phyloP scores from a whole-genome alignment of 2,329 filamentous ascomycete species.

The Chaetomiaceae sp. region DNA sequence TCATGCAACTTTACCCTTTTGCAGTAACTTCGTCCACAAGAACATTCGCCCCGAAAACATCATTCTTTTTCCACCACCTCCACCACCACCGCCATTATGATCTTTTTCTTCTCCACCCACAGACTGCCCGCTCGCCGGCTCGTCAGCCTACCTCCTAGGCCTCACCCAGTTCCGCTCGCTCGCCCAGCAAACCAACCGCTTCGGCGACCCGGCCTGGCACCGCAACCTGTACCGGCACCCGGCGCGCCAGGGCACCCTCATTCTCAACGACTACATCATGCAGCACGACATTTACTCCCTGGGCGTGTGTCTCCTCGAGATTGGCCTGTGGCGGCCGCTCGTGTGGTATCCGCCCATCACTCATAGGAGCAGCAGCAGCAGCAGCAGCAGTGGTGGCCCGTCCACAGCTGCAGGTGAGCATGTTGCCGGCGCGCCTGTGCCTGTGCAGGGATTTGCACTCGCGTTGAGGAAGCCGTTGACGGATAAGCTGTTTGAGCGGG shows the following conservation, averaged over 20 bases:
- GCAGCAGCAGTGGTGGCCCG: background rate
- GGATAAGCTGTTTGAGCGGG: background rate
- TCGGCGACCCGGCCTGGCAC: slow-evolving; percentile 5
- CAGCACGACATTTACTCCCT: slow-evolving; percentile 18
- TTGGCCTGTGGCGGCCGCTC: slow-evolving; percentile 13
- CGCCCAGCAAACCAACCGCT: background rate
- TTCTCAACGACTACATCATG: slow-evolving; percentile 9
- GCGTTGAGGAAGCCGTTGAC: background rate
- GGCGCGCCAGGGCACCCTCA: background rate
- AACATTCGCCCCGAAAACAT: slow-evolving; percentile 19
- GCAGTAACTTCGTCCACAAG: slow-evolving; percentile 19
- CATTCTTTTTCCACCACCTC: slow-evolving; percentile 6
- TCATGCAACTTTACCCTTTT: too few relatives aligned
- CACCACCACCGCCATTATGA: too few relatives aligned
- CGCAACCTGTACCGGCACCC: slow-evolving; percentile 16
- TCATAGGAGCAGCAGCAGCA: background rate
- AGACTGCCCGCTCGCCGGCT: background rate
- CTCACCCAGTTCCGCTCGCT: slow-evolving; percentile 3
- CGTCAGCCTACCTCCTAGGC: slow-evolving; percentile 8
- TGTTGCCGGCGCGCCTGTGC: too few relatives aligned
- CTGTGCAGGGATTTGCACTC: background rate
- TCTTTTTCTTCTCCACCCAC: too few relatives aligned
- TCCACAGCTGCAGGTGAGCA: too few relatives aligned
- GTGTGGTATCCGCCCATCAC: slow-evolving; percentile 5
- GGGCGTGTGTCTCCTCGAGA: slow-evolving; percentile 17